These are phyloP conservation scores for Trichoderma asperellum DNA, from an alignment of 2,329 filamentous ascomycete species.

Conservation along the genomic window DNA sequence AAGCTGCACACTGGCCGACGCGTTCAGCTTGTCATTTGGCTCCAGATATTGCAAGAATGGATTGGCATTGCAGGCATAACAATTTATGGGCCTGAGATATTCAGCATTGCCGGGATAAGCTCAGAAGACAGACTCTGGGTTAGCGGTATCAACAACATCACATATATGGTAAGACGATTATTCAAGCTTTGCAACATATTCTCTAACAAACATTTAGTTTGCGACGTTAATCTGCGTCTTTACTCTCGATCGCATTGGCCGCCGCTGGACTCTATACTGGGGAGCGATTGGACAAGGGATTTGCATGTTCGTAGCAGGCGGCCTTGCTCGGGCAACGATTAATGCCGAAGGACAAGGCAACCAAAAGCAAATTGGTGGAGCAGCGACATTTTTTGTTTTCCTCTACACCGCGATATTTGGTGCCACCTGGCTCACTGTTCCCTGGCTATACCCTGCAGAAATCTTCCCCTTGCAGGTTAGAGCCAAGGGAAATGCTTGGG, in stretches of 20 bases:
- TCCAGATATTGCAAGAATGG: conserved; percentile 74
- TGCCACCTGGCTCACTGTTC: conserved; percentile 56
- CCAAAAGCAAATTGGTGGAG: conserved; percentile 59
- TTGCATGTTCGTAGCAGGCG: conserved; percentile 69
- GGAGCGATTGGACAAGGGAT: conserved; percentile 66
- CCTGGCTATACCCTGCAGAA: conserved; percentile 69
- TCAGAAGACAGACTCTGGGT: conserved; percentile 66
- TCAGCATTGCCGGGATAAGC: conserved; percentile 68
- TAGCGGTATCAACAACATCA: conserved; percentile 56
- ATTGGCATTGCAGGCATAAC: conserved; percentile 72
- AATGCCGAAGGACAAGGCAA: conserved; percentile 48
- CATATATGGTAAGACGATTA: conserved; percentile 48
- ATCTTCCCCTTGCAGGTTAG: conserved; percentile 73
- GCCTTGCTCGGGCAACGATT: conserved; percentile 58
- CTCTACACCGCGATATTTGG: conserved; percentile 50
- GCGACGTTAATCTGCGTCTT: conserved; percentile 71
- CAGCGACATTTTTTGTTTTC: conserved; percentile 73
- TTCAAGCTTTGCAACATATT: neutral
- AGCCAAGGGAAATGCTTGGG: conserved; percentile 76
- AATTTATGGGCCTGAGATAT: conserved; percentile 62
- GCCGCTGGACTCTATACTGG: conserved; percentile 72
- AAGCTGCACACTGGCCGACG: conserved; percentile 69
- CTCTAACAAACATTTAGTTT: conserved; percentile 42
- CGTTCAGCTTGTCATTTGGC: conserved; percentile 71
- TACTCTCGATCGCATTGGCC: conserved; percentile 69